A percentile compares a stretch with the other conserved stretches of the same genome.
These are phyloP conservation scores for Lathyrus oleraceus DNA, from an alignment of 306 rosid genomes.

Conservation along the genomic window DNA sequence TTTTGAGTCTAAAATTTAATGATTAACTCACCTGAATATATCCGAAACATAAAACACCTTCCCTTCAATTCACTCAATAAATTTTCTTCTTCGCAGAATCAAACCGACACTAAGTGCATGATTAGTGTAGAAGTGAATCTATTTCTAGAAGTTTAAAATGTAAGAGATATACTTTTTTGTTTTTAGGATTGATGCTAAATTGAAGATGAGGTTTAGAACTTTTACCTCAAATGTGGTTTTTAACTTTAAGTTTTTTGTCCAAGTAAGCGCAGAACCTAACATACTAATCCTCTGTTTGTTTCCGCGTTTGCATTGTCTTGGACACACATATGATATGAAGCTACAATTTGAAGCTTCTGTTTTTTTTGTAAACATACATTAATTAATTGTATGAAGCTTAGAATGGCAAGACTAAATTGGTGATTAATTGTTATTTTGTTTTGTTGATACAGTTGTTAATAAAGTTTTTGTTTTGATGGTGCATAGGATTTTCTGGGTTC, in stretches of 20 bases:
- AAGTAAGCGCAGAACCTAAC: background rate
- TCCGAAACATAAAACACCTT: no score
- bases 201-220: background rate
- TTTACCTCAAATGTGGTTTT: background rate
- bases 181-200: background rate
- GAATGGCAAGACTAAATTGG: background rate
- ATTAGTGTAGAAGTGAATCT: background rate
- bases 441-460: background rate
- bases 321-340: no score
- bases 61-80: no score
- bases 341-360: no score
- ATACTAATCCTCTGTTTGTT: no score
- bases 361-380: no score
- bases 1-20: no score
- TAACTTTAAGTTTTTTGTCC: background rate
- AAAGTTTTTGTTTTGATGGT: background rate
- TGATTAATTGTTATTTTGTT: background rate
- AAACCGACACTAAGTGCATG: no score
- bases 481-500: constrained; percentile 81
- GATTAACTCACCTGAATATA: no score
- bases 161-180: background rate
- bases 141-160: background rate
- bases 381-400: background rate
- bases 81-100: no score
- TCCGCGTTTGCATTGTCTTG: no score